phyloP scores from a whole-genome alignment of 345 rosid species.

The Clausena lansium region DNA sequence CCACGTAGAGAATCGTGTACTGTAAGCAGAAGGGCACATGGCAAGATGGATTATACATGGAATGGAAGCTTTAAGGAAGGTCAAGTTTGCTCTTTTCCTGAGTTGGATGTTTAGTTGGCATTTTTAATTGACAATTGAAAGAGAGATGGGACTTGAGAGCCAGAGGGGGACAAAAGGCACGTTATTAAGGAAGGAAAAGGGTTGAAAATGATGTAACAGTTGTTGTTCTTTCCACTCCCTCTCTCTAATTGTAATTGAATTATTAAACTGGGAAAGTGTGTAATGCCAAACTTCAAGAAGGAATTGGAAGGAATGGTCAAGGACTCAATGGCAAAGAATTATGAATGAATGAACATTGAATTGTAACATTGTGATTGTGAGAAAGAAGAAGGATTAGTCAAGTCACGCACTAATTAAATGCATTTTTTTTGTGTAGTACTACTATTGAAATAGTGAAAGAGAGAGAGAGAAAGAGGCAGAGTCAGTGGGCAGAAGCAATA shows the following conservation, averaged over 20 bases:
- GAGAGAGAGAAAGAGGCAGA: background rate
- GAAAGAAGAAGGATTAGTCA: conserved; percentile 34
- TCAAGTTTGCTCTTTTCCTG: background rate
- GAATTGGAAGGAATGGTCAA: conserved; percentile 22
- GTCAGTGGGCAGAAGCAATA: background rate
- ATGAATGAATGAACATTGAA: background rate
- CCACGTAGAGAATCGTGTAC: background rate
- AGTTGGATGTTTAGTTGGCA: background rate
- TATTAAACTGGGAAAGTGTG: conserved; percentile 29
- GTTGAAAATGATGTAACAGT: conserved; percentile 7
- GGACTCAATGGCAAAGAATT: background rate
- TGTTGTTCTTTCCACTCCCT: background rate
- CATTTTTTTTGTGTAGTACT: too few species aligned
- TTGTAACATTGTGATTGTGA: background rate
- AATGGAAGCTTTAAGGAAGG: background rate
- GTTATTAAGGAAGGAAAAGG: conserved; percentile 24
- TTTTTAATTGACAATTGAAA: background rate
- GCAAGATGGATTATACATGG: background rate
- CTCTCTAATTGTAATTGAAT: background rate
- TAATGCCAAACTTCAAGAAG: conserved; percentile 37
- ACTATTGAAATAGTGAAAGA: background rate
- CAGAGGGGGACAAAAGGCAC: conserved; percentile 45
- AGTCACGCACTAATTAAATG: conserved; percentile 26
- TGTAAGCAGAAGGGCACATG: background rate
- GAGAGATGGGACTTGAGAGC: background rate